A percentile compares a stretch with the other conserved stretches of the same genome.
These are phyloP conservation scores for Niebla homalea DNA, from an alignment of 495 filamentous ascomycete species.

Conservation along the genomic window DNA sequence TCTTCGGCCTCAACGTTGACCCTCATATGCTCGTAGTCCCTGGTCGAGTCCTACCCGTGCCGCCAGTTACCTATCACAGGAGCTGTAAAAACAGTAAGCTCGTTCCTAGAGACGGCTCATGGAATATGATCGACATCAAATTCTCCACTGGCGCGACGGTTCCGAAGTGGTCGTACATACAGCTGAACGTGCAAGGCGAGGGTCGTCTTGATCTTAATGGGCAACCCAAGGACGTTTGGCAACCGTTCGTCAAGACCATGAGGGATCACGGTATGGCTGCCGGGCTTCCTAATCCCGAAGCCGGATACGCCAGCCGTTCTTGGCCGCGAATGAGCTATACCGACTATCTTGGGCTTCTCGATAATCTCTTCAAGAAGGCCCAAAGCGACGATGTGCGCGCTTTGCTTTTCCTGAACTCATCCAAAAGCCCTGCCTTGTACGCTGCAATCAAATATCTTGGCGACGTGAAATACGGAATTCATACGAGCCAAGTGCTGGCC, in stretches of 20 bases:
- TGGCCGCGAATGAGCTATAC: too few species aligned
- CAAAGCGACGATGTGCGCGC: constrained; percentile 16
- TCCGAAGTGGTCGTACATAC: constrained; percentile 2
- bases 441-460: constrained; percentile 53
- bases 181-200: background rate
- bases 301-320: too few species aligned
- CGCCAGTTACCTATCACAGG: constrained; percentile 35
- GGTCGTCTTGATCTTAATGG: too few species aligned
- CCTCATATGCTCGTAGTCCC: constrained; percentile 47
- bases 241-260: too few species aligned
- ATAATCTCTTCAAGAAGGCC: background rate
- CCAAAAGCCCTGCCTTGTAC: constrained; percentile 35
- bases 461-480: constrained; percentile 47
- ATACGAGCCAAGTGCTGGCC: constrained; percentile 48
- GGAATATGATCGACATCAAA: constrained; percentile 36
- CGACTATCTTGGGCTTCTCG: background rate
- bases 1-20: constrained; percentile 43
- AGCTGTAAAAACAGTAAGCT: constrained; percentile 13
- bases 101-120: constrained; percentile 29
- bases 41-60: constrained; percentile 46
- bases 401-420: constrained; percentile 29
- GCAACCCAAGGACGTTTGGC: too few species aligned
- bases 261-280: too few species aligned
- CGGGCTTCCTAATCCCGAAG: too few species aligned
- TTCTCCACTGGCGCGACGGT: background rate